Evolutionary conservation across 2,329 filamentous ascomycete species (phyloP), one percentile per base, ranked within the genome.

Genomic region (Anisogramma anomala): DNA sequence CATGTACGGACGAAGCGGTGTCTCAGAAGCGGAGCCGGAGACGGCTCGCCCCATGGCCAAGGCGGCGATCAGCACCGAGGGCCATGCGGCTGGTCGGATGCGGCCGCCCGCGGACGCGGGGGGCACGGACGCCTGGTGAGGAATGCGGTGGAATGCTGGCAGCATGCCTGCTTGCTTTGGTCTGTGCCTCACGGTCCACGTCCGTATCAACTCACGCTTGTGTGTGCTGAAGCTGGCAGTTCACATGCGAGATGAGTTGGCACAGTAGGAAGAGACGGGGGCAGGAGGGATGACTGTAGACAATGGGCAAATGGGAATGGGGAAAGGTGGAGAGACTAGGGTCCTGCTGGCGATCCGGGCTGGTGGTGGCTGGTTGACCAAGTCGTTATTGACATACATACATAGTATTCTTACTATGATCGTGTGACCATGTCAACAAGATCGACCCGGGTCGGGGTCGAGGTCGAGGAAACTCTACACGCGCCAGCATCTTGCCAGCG

Each of bases 1-100:
- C 41, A 79, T 78, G 64, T 93, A 94, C 19, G 85, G 86, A 39
- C 86, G 69, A 36, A 58, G 58, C 52, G 68, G 64, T 38, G 68
- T 65, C 6, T 59, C 52, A 27, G 55, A 48, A 27, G 52, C 26
- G 17, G 42, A 22, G 27, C 23, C 42, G 32, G 40, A 35, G 42
- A 28, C 41, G 19, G 30, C 27, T 25, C 39, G 27, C 34, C 33
- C 33, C 46, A 36, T 46, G 36, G 36, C 39, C 33, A 47, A 34
- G 27, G 33, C 18, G 39, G 33, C 34, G 37, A 36, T 41, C 37
- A 41, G 20, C 22, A 31, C 36, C 6, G 18, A 36, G 17, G 30
- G 32, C 25, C 38, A 17, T 35, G 9, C 22, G 5, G 22, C 22
- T 23, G 22, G 6, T 23, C 22, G 22, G 22, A 23, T 17, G 22